Evolutionary conservation across 1,284 basidiomycete genomes (phyloP), one percentile per base, ranked within the genome.

Genomic region (Moesziomyces sp.): DNA sequence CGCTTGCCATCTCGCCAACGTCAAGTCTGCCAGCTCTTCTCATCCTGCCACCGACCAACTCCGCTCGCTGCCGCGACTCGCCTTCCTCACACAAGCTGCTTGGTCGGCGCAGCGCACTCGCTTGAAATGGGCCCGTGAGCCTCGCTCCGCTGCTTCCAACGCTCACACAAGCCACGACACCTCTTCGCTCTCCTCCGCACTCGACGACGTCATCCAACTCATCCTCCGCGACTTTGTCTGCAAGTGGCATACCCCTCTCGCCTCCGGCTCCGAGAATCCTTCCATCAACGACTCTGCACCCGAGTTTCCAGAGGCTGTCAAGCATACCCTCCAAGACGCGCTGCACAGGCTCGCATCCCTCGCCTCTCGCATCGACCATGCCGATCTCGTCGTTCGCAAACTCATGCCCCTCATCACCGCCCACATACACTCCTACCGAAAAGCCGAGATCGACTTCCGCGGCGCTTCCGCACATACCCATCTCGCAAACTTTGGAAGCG

Each of bases 351-450:
- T 94, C 10, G 80, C 91, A 3, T 83, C 86, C 8, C 87, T 90
- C 40, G 86, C 89, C 1, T 85, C 87, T 11, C 85, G 81, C 18
- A 86, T 95, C 44, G 95, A 98, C 82, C 82, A 93, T 55, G 86
- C 93, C 0, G 88, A 89, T 6, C 87, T 97, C 10, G 82, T 94
- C 28, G 93, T 97, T 21, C 91, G 91, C 57, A 90, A 89, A 3
- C 89, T 98, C 28, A 84, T 97, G 7, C 96, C 96, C 3, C 91
- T 90, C 77, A 86, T 98, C 58, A 97, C 93, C 0, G 86, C 89
- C 0, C 96, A 98, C 83, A 88, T 98, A 30, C 92, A 95, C 65
- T 90, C 91, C 53, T 97, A 93, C 82, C 90, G 92, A n/a, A 89
- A 92, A 70, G 93, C 94, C n/a, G 93, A 96, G 84, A 88, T 92